phyloP scores from a whole-genome alignment of 495 filamentous ascomycete species.

The Xylaria intraflava region DNA sequence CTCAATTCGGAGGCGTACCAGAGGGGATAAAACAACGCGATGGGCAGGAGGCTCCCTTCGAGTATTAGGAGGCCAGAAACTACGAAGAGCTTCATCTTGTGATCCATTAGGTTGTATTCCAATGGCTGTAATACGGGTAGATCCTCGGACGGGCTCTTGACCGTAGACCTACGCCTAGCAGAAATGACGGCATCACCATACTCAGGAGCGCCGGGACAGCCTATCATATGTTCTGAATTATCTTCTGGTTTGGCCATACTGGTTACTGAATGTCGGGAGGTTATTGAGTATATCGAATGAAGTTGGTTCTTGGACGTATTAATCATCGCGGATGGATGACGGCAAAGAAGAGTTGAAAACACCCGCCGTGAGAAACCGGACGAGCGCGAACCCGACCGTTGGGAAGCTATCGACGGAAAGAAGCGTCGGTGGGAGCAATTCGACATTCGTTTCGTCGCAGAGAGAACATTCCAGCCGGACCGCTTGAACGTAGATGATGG shows the following conservation, averaged over 20 bases:
- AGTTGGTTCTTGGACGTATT: not conserved
- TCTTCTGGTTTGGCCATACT: not conserved
- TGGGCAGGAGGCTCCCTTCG: slow-evolving; percentile 40
- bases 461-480: too few species aligned
- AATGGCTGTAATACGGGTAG: slow-evolving; percentile 34
- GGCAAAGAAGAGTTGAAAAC: too few species aligned
- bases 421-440: too few species aligned
- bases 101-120: slow-evolving; percentile 38
- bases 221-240: not conserved
- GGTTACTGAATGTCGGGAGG: not conserved
- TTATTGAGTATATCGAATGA: not conserved
- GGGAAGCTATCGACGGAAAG: too few species aligned
- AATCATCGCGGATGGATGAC: not conserved
- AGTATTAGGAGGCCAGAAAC: slow-evolving; percentile 35
- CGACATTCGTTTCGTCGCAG: too few species aligned
- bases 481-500: too few species aligned
- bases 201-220: not conserved
- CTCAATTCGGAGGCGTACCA: slow-evolving; percentile 33
- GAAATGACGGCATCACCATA: slow-evolving; percentile 15
- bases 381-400: not conserved
- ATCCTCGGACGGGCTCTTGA: slow-evolving; percentile 15
- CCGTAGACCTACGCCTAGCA: slow-evolving; percentile 11
- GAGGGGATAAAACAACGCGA: slow-evolving; percentile 43
- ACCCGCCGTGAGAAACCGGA: not conserved
- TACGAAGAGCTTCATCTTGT: slow-evolving; percentile 38